Conservation (phyloP, 2,329 filamentous ascomycete genomes). For the Nemania sp. region DNA sequence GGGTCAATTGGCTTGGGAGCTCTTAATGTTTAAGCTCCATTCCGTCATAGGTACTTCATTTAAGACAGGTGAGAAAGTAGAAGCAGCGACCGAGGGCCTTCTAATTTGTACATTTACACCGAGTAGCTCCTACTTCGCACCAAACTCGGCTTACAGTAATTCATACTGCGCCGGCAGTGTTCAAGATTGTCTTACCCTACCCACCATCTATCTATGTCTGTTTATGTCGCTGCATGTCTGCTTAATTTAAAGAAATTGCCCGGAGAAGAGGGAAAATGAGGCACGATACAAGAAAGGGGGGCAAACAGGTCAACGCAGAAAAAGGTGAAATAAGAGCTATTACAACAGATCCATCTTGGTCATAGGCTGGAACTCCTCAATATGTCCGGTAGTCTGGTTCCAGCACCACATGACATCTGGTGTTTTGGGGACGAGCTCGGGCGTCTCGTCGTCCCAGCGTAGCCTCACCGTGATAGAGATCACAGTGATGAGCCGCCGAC, state of each 20-base stretch:
- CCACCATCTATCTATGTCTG: no score
- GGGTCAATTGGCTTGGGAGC: not conserved
- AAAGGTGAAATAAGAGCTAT: not conserved
- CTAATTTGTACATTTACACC: no score
- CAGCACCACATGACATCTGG: constrained; percentile 27
- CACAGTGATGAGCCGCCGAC: constrained; percentile 18
- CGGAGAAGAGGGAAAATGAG: not conserved
- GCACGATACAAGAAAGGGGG: not conserved
- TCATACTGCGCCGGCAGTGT: no score
- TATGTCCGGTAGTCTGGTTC: constrained; percentile 19
- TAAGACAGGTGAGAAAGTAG: not conserved
- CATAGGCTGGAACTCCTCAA: constrained; percentile 21
- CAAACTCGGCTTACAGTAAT: no score
- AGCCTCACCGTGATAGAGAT: constrained; percentile 19
- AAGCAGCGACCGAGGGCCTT: not conserved
- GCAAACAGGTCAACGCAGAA: not conserved
- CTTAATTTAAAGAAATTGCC: no score
- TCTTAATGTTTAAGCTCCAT: not conserved
- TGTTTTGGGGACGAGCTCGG: constrained; percentile 20
- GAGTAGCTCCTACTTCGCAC: no score
- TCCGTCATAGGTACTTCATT: not conserved
- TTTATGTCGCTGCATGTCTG: no score
- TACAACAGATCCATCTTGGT: constrained; percentile 23
- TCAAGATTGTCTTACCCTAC: no score
- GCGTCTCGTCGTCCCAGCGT: not conserved